Evolutionary conservation across 2,329 filamentous ascomycete genomes (phyloP).

Genomic region (Rosellinia necatrix): DNA sequence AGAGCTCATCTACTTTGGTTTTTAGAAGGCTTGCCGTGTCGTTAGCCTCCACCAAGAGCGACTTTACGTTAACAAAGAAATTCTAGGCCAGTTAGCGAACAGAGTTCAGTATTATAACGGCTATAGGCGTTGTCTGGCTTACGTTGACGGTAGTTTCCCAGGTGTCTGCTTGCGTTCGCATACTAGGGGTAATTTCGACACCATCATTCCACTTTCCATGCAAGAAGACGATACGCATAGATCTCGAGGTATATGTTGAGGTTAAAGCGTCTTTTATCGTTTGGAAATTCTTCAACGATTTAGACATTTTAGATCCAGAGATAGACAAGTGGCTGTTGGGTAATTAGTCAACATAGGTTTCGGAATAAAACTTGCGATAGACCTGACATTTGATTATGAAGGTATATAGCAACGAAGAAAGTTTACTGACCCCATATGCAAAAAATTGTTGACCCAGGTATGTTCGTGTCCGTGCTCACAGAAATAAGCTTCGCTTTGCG

Average conservation of each 20-base stretch:
- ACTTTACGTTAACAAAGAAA: conserved; percentile 63
- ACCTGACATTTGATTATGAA: too few species aligned
- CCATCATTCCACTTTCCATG: conserved; percentile 89
- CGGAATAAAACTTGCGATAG: too few species aligned
- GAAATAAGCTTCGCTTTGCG: conserved; percentile 77
- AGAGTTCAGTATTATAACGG: background rate
- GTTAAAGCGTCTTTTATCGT: conserved; percentile 84
- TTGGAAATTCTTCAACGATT: conserved; percentile 93
- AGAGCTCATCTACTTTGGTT: conserved; percentile 44
- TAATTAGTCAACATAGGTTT: background rate
- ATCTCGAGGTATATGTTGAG: conserved; percentile 73
- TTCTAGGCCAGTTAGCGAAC: conserved; percentile 46
- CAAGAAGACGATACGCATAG: conserved; percentile 83
- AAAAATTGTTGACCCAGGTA: conserved; percentile 94
- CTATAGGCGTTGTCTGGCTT: conserved; percentile 39
- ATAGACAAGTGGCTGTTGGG: conserved; percentile 71
- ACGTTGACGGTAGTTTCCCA: conserved; percentile 82
- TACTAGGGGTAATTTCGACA: conserved; percentile 85
- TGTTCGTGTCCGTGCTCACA: conserved; percentile 56
- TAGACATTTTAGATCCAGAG: conserved; percentile 92
- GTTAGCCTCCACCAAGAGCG: conserved; percentile 54
- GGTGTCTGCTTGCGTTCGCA: conserved; percentile 72
- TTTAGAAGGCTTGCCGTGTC: conserved; percentile 36
- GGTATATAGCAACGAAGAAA: background rate
- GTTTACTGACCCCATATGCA: conserved; percentile 77